A percentile compares a stretch with the other conserved stretches of the same genome.
Evolutionary conservation across 1,284 basidiomycete genomes (phyloP).

Genomic region (Irpex rosettiformis): DNA sequence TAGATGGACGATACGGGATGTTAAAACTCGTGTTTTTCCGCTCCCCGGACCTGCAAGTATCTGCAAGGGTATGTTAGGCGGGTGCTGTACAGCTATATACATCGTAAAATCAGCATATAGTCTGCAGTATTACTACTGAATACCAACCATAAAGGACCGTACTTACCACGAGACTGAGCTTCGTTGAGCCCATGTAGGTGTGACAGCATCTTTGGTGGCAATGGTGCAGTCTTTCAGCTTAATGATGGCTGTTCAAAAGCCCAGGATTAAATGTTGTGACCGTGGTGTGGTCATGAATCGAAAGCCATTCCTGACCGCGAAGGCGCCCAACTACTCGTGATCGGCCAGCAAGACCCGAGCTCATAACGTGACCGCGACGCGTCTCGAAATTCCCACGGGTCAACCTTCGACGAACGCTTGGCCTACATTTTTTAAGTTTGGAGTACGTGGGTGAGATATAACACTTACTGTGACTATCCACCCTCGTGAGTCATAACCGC

Average conservation of each 20-base stretch:
- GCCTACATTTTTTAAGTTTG: too few species aligned
- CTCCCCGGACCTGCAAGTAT: conserved; percentile 86
- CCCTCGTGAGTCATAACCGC: too few species aligned
- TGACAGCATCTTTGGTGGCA: not conserved
- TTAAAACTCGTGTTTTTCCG: conserved; percentile 69
- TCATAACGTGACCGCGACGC: not conserved
- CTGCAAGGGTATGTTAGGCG: conserved; percentile 64
- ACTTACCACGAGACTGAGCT: conserved; percentile 7
- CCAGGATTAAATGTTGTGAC: too few species aligned
- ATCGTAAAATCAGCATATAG: not conserved
- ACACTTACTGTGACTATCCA: too few species aligned
- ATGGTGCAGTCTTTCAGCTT: not conserved
- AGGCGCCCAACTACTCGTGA: too few species aligned
- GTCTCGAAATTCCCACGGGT: not conserved
- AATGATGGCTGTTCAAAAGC: too few species aligned
- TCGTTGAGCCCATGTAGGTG: conserved; percentile 9
- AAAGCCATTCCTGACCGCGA: too few species aligned
- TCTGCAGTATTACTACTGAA: not conserved
- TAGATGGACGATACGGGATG: conserved; percentile 75
- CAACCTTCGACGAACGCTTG: not conserved
- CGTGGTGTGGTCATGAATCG: too few species aligned
- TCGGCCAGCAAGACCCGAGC: too few species aligned
- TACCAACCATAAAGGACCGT: not conserved
- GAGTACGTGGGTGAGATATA: too few species aligned
- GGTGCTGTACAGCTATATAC: conserved; percentile 62